Base-by-base conservation (phyloP, 192 early-diverging fungal genomes). In the Chytriomyces sp. region DNA sequence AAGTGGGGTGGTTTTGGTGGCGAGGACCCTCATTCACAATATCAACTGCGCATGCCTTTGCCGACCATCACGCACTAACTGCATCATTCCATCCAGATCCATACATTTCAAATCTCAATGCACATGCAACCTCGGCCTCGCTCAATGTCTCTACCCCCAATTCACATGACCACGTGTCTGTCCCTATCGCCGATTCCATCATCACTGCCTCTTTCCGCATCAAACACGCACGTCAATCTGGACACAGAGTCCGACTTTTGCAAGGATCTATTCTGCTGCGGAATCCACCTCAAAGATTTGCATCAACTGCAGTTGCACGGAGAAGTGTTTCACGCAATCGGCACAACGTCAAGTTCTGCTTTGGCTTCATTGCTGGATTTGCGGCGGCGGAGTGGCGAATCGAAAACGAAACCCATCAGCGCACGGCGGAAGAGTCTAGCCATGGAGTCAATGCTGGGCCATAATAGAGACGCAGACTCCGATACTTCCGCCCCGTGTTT, bases 231-330 rank as follows among this genome's bases (percentile, higher is more conserved):
- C 16, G 13, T 57, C 53, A 57, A 57, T 13, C 13, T 57, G 53
- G 16, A 35, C 35, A 75, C 73, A 6, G 95, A 97, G 81, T 87
- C 86, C 77, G 87, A 88, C 62, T 97, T 95, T 80, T 95, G 94
- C 84, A 91, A 91, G 80, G 93, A 97, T 85, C 95, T 96, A 73
- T 89, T 87, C 45, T 97, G 95, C 87, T 97, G 95, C 80, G 95
- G 95, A 35, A 85, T 95, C 35, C 84, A 91, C 48, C 86, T 97
- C 66, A 86, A 88, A 68, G 93, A 95, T 79, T 83, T 97, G 69
- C 95, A 97, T 85, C 94, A 93, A 74, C 90, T 97, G 63, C 82
- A 96, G 46, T 90, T 93, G 79, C 95, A 97, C 81, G 95, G 92
- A 75, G 95, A 97, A 86, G 94, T 96, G 81, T 89, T 88, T 72